These are phyloP conservation scores for Curvularia spicifera DNA, from an alignment of 2,329 filamentous ascomycete genomes.

Conservation along the genomic window DNA sequence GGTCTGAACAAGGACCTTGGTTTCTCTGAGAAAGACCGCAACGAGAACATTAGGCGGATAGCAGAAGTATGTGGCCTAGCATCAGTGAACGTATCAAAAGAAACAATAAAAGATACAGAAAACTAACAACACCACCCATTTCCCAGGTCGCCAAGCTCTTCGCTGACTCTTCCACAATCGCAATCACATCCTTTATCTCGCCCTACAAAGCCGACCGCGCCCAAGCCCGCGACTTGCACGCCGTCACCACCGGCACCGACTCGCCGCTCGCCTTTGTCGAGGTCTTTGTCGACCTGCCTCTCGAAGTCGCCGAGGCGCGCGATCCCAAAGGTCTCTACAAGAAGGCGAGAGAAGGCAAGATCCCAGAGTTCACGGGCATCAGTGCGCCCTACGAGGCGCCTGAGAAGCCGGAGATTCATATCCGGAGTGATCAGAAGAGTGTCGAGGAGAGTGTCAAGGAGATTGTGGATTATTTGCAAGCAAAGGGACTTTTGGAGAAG, in stretches of 20 bases:
- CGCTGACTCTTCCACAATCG: conserved; percentile 84
- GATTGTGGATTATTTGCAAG: conserved; percentile 80
- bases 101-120: not conserved
- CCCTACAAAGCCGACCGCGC: conserved; percentile 89
- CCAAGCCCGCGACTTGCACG: conserved; percentile 81
- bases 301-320: conserved; percentile 90
- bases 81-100: not conserved
- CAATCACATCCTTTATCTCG: conserved; percentile 95
- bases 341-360: conserved; percentile 90
- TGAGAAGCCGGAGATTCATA: conserved; percentile 81
- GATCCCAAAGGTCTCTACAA: conserved; percentile 98
- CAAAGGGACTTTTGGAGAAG: conserved; percentile 65
- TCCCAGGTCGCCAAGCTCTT: conserved; percentile 90
- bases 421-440: conserved; percentile 79
- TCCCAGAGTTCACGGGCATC: conserved; percentile 97
- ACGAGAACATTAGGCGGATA: conserved; percentile 97
- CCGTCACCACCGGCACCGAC: conserved; percentile 61
- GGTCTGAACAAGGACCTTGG: conserved; percentile 97
- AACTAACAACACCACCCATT: not conserved
- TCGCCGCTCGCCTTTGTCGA: conserved; percentile 85
- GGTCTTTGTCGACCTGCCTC: conserved; percentile 88
- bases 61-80: conserved; percentile 65
- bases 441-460: conserved; percentile 88
- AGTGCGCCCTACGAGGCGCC: conserved; percentile 95
- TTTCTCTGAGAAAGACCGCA: conserved; percentile 89